Evolutionary conservation across 1,139 yeast genomes (phyloP).

Genomic region (Blastobotrys illinoisensis): DNA sequence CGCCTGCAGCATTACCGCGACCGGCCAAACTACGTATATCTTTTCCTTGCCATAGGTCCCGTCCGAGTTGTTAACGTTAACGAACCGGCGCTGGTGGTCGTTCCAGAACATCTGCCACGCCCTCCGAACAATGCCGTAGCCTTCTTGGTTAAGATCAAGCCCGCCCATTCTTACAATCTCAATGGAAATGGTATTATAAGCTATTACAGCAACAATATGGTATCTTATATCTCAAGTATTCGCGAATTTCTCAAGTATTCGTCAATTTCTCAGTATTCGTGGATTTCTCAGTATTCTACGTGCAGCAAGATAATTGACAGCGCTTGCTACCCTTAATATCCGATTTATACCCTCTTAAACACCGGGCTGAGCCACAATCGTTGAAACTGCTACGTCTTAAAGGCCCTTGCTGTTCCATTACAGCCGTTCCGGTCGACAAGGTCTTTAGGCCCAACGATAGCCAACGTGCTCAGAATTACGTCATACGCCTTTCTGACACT

Average conservation of each 20-base stretch:
- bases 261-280: no score
- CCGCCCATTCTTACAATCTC: not conserved
- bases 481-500: not conserved
- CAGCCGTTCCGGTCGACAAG: not conserved
- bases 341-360: not conserved
- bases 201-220: no score
- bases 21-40: constrained; percentile 62
- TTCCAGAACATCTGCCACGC: constrained; percentile 27
- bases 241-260: not conserved
- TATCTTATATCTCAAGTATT: not conserved
- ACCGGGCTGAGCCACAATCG: not conserved
- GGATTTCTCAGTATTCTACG: not conserved
- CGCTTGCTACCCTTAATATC: not conserved
- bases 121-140: constrained; percentile 21
- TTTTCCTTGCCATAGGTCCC: constrained; percentile 52
- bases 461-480: not conserved
- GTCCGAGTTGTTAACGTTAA: constrained; percentile 27
- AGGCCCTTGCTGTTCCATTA: not conserved
- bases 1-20: constrained; percentile 59
- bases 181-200: not conserved
- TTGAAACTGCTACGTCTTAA: not conserved
- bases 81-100: constrained; percentile 17
- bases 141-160: constrained; percentile 24
- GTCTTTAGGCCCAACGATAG: not conserved
- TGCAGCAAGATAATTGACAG: not conserved